Conservation (phyloP, 2,329 filamentous ascomycete species). For the Hymenoscyphus fraxineus region DNA sequence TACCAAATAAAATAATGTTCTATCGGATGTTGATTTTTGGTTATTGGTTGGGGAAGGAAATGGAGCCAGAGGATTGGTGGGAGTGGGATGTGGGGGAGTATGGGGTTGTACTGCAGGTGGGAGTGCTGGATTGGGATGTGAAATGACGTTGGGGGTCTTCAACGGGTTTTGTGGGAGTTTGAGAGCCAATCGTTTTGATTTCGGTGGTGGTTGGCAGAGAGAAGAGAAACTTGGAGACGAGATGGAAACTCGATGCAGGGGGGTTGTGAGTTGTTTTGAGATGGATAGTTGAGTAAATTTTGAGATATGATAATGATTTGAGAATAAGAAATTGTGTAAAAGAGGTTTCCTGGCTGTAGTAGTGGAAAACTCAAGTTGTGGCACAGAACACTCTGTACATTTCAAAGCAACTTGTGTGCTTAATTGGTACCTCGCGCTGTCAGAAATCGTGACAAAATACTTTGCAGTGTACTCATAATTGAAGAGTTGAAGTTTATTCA, state of each 20-base stretch:
- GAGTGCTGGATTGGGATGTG: neutral
- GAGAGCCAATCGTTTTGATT: neutral
- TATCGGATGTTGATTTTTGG: neutral
- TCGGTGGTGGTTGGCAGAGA: neutral
- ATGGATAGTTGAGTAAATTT: neutral
- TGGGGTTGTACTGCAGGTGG: neutral
- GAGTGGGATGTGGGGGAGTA: neutral
- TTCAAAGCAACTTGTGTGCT: too few species aligned
- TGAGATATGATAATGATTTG: neutral
- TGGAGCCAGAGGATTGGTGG: neutral
- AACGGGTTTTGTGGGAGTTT: neutral
- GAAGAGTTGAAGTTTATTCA: too few species aligned
- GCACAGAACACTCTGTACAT: too few species aligned
- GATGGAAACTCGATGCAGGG: neutral
- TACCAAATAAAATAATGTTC: neutral
- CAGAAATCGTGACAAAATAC: too few species aligned
- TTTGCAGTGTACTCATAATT: too few species aligned
- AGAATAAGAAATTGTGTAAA: neutral
- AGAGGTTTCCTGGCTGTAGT: neutral
- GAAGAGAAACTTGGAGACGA: neutral
- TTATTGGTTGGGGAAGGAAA: neutral
- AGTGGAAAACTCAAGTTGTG: too few species aligned
- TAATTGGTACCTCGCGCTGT: too few species aligned
- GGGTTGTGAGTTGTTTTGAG: neutral
- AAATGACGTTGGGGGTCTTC: neutral